Conservation (phyloP, 768 basidiomycete species). For the Russula compacta region DNA sequence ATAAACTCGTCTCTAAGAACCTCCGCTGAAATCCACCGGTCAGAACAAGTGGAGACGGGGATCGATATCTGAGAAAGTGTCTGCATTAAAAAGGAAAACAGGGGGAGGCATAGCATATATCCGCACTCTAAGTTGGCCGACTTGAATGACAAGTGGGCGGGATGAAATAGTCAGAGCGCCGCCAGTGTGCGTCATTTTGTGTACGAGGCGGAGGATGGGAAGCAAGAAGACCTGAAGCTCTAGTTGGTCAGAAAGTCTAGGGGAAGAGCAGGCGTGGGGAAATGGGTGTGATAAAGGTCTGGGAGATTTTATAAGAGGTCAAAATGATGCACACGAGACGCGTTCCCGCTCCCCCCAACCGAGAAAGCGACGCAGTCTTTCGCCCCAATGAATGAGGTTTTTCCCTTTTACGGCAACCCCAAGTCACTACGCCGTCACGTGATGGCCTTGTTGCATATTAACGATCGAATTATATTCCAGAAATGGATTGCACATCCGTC, state of each 20-base stretch:
- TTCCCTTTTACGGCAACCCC: constrained; percentile 17
- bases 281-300: neutral
- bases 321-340: neutral
- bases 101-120: constrained; percentile 1
- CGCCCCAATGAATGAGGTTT: constrained; percentile 15
- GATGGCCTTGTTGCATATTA: neutral
- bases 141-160: constrained; percentile 30
- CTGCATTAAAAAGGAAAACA: constrained; percentile 2
- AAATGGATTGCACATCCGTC: neutral
- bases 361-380: neutral
- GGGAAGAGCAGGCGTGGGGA: neutral
- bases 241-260: constrained; percentile 8
- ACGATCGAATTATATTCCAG: neutral
- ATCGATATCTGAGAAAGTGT: constrained; percentile 55
- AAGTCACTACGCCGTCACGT: constrained; percentile 16
- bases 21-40: constrained; percentile 91
- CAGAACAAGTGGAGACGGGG: constrained; percentile 69
- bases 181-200: constrained; percentile 30
- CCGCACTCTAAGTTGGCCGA: constrained; percentile 30
- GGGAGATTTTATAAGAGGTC: constrained; percentile 5
- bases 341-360: constrained; percentile 16
- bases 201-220: constrained; percentile 1
- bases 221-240: constrained; percentile 16
- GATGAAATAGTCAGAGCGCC: constrained; percentile 27
- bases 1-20: constrained; percentile 84